Evolutionary conservation across 805 yeast genomes (phyloP).

Genomic region (Myxozyma udenii): DNA sequence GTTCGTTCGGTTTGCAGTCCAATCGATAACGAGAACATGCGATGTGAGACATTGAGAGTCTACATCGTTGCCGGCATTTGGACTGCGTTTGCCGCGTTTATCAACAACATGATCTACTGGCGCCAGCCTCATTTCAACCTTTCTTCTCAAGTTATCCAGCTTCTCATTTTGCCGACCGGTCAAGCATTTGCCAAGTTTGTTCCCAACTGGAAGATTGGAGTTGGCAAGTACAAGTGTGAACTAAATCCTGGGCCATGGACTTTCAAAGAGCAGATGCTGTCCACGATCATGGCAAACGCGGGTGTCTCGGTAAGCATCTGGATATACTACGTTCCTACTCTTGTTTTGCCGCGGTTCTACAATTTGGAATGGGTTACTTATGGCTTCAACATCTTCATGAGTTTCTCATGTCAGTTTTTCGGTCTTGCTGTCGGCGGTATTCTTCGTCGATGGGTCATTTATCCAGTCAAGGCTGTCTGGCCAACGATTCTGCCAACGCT

Average conservation of each 20-base stretch:
- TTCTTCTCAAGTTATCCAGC: conserved; percentile 53
- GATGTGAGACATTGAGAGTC: conserved; percentile 52
- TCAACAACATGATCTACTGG: conserved; percentile 56
- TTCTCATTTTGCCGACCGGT: conserved; percentile 61
- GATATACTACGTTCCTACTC: conserved; percentile 11
- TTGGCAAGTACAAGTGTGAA: conserved; percentile 43
- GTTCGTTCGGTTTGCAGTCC: conserved; percentile 40
- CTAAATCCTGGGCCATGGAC: conserved; percentile 67
- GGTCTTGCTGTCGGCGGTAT: conserved; percentile 69
- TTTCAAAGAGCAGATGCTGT: conserved; percentile 61
- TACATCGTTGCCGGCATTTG: conserved; percentile 51
- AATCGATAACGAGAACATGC: conserved; percentile 46
- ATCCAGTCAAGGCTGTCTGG: conserved; percentile 64
- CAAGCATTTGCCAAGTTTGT: conserved; percentile 42
- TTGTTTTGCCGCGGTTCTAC: conserved; percentile 31
- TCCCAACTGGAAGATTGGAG: conserved; percentile 46
- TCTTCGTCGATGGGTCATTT: conserved; percentile 55
- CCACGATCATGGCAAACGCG: conserved; percentile 44
- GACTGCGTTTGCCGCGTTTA: conserved; percentile 54
- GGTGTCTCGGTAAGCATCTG: conserved; percentile 11
- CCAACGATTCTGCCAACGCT: conserved; percentile 58
- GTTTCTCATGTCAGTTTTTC: conserved; percentile 56
- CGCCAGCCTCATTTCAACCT: conserved; percentile 54
- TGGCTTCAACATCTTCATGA: conserved; percentile 53
- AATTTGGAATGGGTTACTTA: conserved; percentile 41